Base-by-base conservation (phyloP, 2,329 filamentous ascomycete genomes). In the Ophioceras dolichostomum region DNA sequence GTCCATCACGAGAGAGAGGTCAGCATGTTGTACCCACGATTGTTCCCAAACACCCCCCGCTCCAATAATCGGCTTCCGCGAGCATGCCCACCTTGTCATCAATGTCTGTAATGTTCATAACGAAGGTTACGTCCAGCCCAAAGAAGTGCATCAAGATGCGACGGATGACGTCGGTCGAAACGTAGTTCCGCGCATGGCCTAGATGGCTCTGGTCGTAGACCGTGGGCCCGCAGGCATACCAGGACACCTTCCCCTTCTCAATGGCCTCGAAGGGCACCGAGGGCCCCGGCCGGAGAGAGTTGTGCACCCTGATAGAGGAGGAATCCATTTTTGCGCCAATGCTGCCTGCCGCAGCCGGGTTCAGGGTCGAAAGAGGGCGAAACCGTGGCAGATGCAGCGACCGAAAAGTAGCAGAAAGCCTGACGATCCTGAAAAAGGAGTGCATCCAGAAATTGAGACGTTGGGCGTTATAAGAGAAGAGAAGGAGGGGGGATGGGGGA, bases 51-150 rank as follows among this genome's bases (percentile, higher is more conserved):
- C n/a, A n/a, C n/a, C n/a, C n/a, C n/a, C n/a, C n/a, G n/a, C n/a
- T n/a, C n/a, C n/a, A n/a, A n/a, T n/a, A n/a, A n/a, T n/a, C n/a
- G n/a, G n/a, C n/a, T n/a, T n/a, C n/a, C n/a, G n/a, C n/a, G n/a
- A n/a, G n/a, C n/a, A n/a, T 26, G 8, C 22, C n/a, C 19, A 33
- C 31, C 31, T 37, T 37, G 58, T 83, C 78, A 48, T 87, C 82
- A 28, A 89, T 72, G 49, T 89, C 87, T 20, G 87, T 94, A 44
- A 91, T 86, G 61, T 94, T 94, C 80, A 93, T 91, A 46, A 94
- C 83, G 61, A 93, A 94, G 42, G 79, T 76, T 46, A 94, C 75
- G 30, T 86, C 65, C 57, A 83, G 91, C 43, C 76, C 75, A 56
- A 94, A 93, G 60, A 91, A 89, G 56, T 89, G 77, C 51, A 73